Evolutionary conservation across 768 basidiomycete genomes (phyloP).

Genomic region (Russula emetica): DNA sequence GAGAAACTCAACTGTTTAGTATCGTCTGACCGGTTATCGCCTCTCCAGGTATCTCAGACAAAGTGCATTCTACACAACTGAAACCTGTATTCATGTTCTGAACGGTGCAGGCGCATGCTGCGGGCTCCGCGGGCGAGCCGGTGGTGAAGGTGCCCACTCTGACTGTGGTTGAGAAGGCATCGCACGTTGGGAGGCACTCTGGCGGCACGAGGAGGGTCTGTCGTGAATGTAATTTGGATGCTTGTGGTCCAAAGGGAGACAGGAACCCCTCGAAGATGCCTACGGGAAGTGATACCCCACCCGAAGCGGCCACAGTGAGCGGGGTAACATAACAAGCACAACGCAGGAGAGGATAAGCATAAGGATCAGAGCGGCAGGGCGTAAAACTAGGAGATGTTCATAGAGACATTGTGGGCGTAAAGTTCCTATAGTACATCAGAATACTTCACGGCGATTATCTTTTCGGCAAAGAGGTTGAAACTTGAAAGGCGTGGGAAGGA

Average conservation of each 20-base stretch:
- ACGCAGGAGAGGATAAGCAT: not conserved
- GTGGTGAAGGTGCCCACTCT: not conserved
- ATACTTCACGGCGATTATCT: no score
- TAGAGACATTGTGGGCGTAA: not conserved
- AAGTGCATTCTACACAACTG: not conserved
- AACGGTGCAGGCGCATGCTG: not conserved
- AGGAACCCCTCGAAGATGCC: no score
- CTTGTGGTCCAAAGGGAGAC: not conserved
- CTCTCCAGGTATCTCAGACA: not conserved
- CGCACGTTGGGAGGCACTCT: not conserved
- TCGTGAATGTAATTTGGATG: not conserved
- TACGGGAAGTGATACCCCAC: not conserved
- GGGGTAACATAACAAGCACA: not conserved
- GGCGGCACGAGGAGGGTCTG: not conserved
- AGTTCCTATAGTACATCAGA: no score
- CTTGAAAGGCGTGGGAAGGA: no score
- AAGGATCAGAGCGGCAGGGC: not conserved
- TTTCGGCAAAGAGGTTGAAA: no score
- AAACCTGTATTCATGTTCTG: not conserved
- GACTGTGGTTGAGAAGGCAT: not conserved
- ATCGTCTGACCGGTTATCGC: not conserved
- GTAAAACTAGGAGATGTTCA: not conserved
- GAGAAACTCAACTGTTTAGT: slow-evolving; percentile 1
- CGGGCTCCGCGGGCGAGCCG: no score
- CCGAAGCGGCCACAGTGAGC: not conserved